Evolutionary conservation across 805 yeast genomes (phyloP), one percentile per base, ranked within the genome.

Genomic region (Debaryomyces maramus): DNA sequence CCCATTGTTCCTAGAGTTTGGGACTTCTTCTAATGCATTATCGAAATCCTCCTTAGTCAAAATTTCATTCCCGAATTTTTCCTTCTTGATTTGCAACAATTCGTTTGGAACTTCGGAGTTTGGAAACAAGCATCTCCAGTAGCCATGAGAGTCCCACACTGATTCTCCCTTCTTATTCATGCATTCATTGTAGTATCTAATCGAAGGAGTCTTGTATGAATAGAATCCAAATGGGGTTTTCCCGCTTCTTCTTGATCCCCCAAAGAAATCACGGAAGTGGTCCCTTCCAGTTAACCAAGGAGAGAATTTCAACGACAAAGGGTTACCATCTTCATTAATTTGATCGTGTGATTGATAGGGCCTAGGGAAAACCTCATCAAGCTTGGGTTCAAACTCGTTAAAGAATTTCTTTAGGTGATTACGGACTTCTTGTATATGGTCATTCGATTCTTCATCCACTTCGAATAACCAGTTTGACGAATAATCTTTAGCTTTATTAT

Each of bases 71-170:
- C 61, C 51, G 13, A 60, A 50, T 31, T 55, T 41, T 29, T 50
- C 45, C 26, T 54, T 42, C 55, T 60, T 52, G 48, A 48, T 37
- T 51, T 47, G 45, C 59, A 67, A 47, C 38, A 65, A 31, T 43
- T 56, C 41, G 53, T 67, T 36, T 51, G 72, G 46, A 44, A 68
- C 34, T 60, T 63, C 53, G 23, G 61, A 43, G 47, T 72, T 72
- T 9, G 96, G 96, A 60, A 90, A 84, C 33, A 91, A 65, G 63
- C 98, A 91, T 55, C 90, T 77, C 97, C 97, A 91, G 60, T 81
- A 77, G 0, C 97, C 98, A 16, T 75, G 71, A 26, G 77, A 64
- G 56, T 88, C 95, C 97, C 97, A 91, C 9, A 80, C 81, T 0
- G 88, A 77, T 5, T 75, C 63, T 3, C 99, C 98, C 6, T 79